Evolutionary conservation across 345 rosid genomes (phyloP).

Genomic region (Crucihimalaya himalaica): DNA sequence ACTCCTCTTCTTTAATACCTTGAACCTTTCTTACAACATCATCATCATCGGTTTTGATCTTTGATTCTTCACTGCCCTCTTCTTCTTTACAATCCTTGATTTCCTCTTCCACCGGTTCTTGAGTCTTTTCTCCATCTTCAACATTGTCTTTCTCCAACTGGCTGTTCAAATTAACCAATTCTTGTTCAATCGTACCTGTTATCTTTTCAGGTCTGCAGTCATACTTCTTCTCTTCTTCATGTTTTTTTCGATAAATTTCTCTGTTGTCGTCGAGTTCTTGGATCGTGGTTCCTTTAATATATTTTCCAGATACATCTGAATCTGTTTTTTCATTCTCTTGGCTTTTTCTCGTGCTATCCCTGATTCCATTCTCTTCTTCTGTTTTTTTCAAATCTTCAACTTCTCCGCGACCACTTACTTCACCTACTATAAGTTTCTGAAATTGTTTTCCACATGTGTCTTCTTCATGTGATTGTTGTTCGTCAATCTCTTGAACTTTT

Average conservation of each 20-base stretch:
- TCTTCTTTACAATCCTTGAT: neutral
- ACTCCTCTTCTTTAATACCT: slow-evolving; percentile 7
- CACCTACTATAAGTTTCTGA: neutral
- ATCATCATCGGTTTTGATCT: slow-evolving; percentile 18
- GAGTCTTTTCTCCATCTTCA: slow-evolving; percentile 8
- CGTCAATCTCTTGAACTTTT: slow-evolving; percentile 12
- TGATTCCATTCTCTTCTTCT: neutral
- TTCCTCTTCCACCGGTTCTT: slow-evolving; percentile 13
- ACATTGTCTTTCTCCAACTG: neutral
- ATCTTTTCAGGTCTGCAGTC: slow-evolving; percentile 10
- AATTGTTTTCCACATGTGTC: neutral
- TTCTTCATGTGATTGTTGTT: neutral
- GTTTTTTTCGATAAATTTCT: neutral
- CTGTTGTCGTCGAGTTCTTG: neutral
- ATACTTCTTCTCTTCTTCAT: slow-evolving; percentile 6
- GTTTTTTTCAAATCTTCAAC: slow-evolving; percentile 2
- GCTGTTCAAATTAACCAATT: neutral
- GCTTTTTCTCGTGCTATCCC: neutral
- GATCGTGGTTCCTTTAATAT: neutral
- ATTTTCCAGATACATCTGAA: neutral
- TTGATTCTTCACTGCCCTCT: neutral
- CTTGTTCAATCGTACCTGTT: slow-evolving; percentile 3
- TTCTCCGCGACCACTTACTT: slow-evolving; percentile 8
- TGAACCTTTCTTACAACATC: slow-evolving; percentile 22
- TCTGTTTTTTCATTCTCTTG: neutral